Base-by-base conservation (phyloP, 129 eudicot genomes). In the Escallonia herrerae region DNA sequence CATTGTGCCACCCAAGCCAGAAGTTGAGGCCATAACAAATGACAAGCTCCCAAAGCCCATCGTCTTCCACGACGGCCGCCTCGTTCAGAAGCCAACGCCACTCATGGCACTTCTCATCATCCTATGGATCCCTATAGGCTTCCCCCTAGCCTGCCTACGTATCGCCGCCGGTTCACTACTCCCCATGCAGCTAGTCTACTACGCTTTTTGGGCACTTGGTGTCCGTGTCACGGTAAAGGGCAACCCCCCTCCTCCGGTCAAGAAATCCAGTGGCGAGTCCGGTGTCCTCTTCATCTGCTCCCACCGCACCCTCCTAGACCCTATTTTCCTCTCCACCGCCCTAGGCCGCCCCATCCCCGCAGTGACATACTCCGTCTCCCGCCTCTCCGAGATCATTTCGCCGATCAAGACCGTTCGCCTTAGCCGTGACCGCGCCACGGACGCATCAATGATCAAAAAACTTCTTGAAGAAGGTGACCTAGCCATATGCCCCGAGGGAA, bases 51-150 rank as follows among this genome's bases (percentile, higher is more conserved):
- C 77, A 3, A 77, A 65, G 60, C 81, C 81, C 53, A 69, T 71
- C 40, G 65, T 77, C 62, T 77, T 77, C 77, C 77, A 77, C 51
- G 81, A 77, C 56, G 81, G 81, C 15, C 81, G 77, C 7, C 73
- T 77, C 6, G 81, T 71, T 60, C 77, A 65, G 40, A 77, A 71
- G 33, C 81, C 77, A 6, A 65, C 81, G 5, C 81, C 81, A 45
- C n/a, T 71, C 6, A 59, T 59, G 59, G 73, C 81, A 40, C 47
- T 71, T 7, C 67, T 77, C 52, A 64, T 67, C 77, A 49, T 71
- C 8, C 62, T 77, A 2, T 77, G 81, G 81, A 59, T 71, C 56
- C 81, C 81, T 2, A 53, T 77, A 12, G 73, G 76, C 69, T 8
- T 77, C 44, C 40, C 45, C 3, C 50, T 77, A 3, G 69, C 73